Evolutionary conservation across 495 filamentous ascomycete species (phyloP).

Genomic region (Aspergillus avenaceus): DNA sequence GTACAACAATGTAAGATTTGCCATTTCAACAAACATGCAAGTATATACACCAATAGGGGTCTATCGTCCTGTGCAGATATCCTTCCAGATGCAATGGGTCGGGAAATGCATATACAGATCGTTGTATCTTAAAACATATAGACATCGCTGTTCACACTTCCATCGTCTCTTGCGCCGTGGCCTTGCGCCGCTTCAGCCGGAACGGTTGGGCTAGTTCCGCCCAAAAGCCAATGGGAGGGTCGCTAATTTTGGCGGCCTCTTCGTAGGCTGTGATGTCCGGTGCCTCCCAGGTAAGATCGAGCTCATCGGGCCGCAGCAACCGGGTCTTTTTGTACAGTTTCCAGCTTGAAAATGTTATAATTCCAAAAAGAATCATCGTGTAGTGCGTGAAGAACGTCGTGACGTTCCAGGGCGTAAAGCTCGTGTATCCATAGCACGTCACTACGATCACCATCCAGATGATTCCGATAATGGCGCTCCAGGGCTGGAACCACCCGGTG

Average conservation of each 20-base stretch:
- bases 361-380: slow-evolving; percentile 48
- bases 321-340: slow-evolving; percentile 53
- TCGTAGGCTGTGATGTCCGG: not conserved
- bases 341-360: slow-evolving; percentile 48
- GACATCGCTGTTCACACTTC: too few species aligned
- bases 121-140: too few species aligned
- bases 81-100: too few species aligned
- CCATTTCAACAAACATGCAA: too few species aligned
- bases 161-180: too few species aligned
- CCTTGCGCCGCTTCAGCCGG: too few species aligned
- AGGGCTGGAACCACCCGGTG: slow-evolving; percentile 55
- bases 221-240: not conserved
- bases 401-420: slow-evolving; percentile 49
- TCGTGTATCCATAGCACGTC: slow-evolving; percentile 48
- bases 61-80: too few species aligned
- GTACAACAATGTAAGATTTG: too few species aligned
- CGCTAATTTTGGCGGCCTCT: not conserved
- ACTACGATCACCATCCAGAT: slow-evolving; percentile 41
- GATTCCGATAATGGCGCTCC: slow-evolving; percentile 44
- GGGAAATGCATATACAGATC: too few species aligned
- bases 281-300: slow-evolving; percentile 52
- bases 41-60: too few species aligned
- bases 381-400: slow-evolving; percentile 54
- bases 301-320: slow-evolving; percentile 40
- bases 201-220: not conserved